These are phyloP conservation scores for Globisporangium nagaii DNA, from an alignment of 352 stramenopile genomes.

Conservation along the genomic window DNA sequence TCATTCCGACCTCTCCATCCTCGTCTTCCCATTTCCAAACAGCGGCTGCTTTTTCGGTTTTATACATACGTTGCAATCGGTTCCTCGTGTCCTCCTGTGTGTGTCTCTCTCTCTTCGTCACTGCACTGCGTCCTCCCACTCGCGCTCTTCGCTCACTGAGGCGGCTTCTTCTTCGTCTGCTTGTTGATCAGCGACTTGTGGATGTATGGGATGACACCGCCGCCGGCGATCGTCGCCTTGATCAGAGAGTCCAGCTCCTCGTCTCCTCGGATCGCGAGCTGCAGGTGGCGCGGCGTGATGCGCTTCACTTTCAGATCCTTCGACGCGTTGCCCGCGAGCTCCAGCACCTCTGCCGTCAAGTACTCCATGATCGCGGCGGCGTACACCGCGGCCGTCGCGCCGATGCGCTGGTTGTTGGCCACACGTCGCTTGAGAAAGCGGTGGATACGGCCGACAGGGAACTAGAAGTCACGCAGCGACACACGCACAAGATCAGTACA, in stretches of 20 bases:
- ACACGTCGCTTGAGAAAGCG: conserved; percentile 99
- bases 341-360: conserved; percentile 98
- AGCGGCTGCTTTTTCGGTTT: neutral
- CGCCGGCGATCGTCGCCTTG: conserved; percentile 99
- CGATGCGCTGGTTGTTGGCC: conserved; percentile 97
- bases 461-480: conserved; percentile 54
- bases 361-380: conserved; percentile 99
- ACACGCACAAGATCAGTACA: conserved; percentile 1
- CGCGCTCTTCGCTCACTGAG: conserved; percentile 34
- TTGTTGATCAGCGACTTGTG: conserved; percentile 99
- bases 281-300: conserved; percentile 98
- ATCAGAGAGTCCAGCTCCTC: conserved; percentile 99
- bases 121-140: conserved; percentile 3
- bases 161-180: conserved; percentile 84
- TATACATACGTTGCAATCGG: conserved; percentile 14
- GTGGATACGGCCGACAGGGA: conserved; percentile 99
- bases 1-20: neutral
- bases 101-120: neutral
- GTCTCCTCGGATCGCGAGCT: conserved; percentile 99
- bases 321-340: conserved; percentile 97
- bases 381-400: conserved; percentile 99
- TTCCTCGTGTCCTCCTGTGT: neutral
- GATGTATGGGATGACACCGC: conserved; percentile 99
- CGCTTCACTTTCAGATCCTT: conserved; percentile 98
- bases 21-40: neutral